Evolutionary conservation across 495 filamentous ascomycete genomes (phyloP).

Genomic region (Choiromyces venosus): DNA sequence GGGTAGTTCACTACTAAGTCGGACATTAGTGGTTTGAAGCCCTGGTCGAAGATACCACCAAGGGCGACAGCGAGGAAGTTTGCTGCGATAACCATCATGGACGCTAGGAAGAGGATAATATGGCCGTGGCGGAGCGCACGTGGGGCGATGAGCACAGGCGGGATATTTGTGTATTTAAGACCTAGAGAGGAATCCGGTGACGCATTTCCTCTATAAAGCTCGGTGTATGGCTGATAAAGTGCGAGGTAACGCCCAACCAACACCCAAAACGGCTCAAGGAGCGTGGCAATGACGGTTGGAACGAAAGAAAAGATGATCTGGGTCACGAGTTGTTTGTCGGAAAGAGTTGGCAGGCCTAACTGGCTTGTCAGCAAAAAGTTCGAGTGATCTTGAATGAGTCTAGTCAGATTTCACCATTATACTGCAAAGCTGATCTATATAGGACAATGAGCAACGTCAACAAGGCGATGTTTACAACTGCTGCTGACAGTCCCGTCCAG

Average conservation of each 20-base stretch:
- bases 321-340: constrained; percentile 40
- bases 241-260: constrained; percentile 47
- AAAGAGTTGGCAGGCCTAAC: constrained; percentile 45
- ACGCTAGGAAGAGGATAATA: constrained; percentile 34
- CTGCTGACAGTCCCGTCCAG: constrained; percentile 5
- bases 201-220: constrained; percentile 42
- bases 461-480: not conserved
- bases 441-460: constrained; percentile 12
- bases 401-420: constrained; percentile 7
- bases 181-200: constrained; percentile 40
- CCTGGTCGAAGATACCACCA: constrained; percentile 41
- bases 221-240: constrained; percentile 48
- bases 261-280: constrained; percentile 49
- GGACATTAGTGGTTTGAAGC: not conserved
- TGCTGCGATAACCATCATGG: constrained; percentile 15
- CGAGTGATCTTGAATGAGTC: not conserved
- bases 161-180: constrained; percentile 46
- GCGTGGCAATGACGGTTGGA: constrained; percentile 47
- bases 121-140: constrained; percentile 44
- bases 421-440: constrained; percentile 8
- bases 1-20: not conserved
- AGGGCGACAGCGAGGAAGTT: constrained; percentile 30
- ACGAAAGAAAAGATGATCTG: constrained; percentile 48
- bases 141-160: constrained; percentile 47
- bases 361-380: not conserved